These are phyloP conservation scores for Balakata baccata DNA, from an alignment of 345 rosid genomes.

Conservation along the genomic window DNA sequence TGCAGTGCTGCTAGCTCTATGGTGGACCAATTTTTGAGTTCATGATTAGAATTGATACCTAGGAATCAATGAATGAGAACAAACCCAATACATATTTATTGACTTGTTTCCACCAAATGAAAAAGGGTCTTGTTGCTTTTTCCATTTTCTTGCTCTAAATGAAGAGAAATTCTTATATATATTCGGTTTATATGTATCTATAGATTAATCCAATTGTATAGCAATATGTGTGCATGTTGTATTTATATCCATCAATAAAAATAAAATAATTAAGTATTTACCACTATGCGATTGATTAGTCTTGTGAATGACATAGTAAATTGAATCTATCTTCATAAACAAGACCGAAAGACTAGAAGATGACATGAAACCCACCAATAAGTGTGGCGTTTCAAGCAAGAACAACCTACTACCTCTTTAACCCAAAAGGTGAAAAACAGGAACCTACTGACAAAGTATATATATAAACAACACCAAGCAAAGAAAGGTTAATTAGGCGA, in stretches of 20 bases:
- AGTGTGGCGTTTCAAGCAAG: conserved; percentile 28
- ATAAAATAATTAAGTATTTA: too few species aligned
- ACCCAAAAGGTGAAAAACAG: conserved; percentile 15
- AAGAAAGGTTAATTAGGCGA: background rate
- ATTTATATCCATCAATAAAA: too few species aligned
- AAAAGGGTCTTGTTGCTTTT: background rate
- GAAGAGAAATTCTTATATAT: too few species aligned
- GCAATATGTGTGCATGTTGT: too few species aligned
- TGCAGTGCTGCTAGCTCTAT: background rate
- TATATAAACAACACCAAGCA: conserved; percentile 2
- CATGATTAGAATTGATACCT: background rate
- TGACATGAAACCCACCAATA: conserved; percentile 40
- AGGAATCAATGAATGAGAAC: background rate
- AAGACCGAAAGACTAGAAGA: conserved; percentile 11
- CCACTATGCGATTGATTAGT: too few species aligned
- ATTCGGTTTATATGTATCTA: too few species aligned
- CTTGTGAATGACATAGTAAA: too few species aligned
- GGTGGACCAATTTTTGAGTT: background rate
- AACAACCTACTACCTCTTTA: conserved; percentile 21
- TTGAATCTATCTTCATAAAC: too few species aligned
- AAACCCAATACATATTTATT: background rate
- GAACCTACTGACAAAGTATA: conserved; percentile 9
- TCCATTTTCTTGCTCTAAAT: background rate
- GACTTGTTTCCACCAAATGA: background rate
- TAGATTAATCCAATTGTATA: too few species aligned